Percentiles rank a stretch among this genome's conserved stretches.
These are phyloP conservation scores for Alternaria ventricosa DNA, from an alignment of 2,329 filamentous ascomycete genomes.

Conservation along the genomic window DNA sequence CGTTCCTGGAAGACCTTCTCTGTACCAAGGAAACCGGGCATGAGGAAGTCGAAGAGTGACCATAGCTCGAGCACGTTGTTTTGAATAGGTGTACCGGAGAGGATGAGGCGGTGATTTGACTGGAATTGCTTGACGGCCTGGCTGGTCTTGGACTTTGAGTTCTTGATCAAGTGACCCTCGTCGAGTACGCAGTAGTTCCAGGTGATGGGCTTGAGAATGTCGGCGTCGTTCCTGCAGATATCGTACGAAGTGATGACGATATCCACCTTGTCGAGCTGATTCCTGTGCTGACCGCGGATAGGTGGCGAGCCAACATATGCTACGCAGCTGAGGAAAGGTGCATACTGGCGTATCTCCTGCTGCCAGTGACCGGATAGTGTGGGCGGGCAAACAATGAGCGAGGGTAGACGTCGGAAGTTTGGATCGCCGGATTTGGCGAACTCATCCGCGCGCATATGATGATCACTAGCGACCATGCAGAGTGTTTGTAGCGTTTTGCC, in stretches of 20 bases:
- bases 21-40: slow-evolving; percentile 95
- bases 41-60: slow-evolving; percentile 98
- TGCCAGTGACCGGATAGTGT: slow-evolving; percentile 98
- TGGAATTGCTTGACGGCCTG: slow-evolving; percentile 86
- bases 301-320: slow-evolving; percentile 89
- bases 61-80: slow-evolving; percentile 97
- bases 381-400: slow-evolving; percentile 93
- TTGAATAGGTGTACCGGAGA: slow-evolving; percentile 96
- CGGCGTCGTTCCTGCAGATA: slow-evolving; percentile 94
- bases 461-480: slow-evolving; percentile 97
- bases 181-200: slow-evolving; percentile 99
- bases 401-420: slow-evolving; percentile 82
- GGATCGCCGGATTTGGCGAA: slow-evolving; percentile 80
- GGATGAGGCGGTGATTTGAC: slow-evolving; percentile 93
- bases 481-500: slow-evolving; percentile 97
- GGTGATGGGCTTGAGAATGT: slow-evolving; percentile 78
- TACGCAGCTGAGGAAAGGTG: slow-evolving; percentile 87
- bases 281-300: slow-evolving; percentile 75
- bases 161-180: slow-evolving; percentile 98
- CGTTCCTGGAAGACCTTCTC: slow-evolving; percentile 97
- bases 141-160: slow-evolving; percentile 95
- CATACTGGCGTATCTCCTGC: slow-evolving; percentile 94
- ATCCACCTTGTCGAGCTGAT: slow-evolving; percentile 77
- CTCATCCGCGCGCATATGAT: slow-evolving; percentile 90
- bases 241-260: slow-evolving; percentile 98